Percentiles rank a stretch among this genome's conserved stretches.
Evolutionary conservation across 2,329 filamentous ascomycete genomes (phyloP).

Genomic region (Neurospora crassa): DNA sequence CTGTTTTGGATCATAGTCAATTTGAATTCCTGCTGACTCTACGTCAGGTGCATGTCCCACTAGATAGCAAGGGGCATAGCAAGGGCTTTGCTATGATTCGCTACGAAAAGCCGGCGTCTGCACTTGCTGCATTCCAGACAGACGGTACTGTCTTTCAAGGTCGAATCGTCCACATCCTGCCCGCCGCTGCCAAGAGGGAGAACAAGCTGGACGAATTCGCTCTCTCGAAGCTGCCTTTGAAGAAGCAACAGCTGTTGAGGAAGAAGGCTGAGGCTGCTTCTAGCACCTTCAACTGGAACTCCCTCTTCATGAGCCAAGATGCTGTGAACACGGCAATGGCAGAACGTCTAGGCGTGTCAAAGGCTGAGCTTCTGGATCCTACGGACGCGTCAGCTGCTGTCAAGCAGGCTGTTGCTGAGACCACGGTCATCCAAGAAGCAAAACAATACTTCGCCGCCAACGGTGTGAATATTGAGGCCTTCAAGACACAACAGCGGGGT

Average conservation of each 20-base stretch:
- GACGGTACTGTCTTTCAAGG: conserved; percentile 89
- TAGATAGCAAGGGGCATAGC: conserved; percentile 60
- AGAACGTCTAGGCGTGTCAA: conserved; percentile 76
- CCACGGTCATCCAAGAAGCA: conserved; percentile 89
- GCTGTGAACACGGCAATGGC: conserved; percentile 88
- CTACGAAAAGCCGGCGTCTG: conserved; percentile 62
- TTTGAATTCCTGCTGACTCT: conserved; percentile 29
- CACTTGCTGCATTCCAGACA: conserved; percentile 69
- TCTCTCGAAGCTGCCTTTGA: conserved; percentile 83
- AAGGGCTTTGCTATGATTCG: conserved; percentile 90
- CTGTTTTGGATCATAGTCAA: conserved; percentile 9
- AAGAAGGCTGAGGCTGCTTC: conserved; percentile 72
- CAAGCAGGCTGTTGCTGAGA: conserved; percentile 95
- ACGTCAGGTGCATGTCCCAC: conserved; percentile 73
- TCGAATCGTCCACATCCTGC: conserved; percentile 81
- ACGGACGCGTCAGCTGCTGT: conserved; percentile 90
- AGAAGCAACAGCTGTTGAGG: conserved; percentile 86
- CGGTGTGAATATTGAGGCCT: conserved; percentile 84
- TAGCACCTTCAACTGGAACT: conserved; percentile 91
- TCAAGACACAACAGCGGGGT: conserved; percentile 75
- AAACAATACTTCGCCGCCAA: conserved; percentile 84
- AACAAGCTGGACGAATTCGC: conserved; percentile 78
- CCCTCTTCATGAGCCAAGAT: conserved; percentile 98
- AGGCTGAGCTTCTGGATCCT: conserved; percentile 88
- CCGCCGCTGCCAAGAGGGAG: conserved; percentile 72